These are phyloP conservation scores for Malus hybrid DNA, from an alignment of 331 rosid species.

Conservation along the genomic window DNA sequence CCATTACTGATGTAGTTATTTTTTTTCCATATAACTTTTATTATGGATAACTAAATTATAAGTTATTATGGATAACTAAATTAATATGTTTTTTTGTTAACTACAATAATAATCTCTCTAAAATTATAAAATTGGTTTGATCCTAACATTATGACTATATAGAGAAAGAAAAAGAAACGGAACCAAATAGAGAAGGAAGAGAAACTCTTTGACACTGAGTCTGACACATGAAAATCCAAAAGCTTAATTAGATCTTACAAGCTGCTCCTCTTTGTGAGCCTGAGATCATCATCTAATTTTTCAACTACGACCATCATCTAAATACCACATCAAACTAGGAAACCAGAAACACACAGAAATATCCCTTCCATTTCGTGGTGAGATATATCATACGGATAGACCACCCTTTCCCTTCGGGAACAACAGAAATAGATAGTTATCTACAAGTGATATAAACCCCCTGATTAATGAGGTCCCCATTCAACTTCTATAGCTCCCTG, in stretches of 20 bases:
- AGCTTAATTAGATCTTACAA: not conserved
- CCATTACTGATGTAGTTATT: too few relatives aligned
- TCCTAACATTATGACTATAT: too few relatives aligned
- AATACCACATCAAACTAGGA: not conserved
- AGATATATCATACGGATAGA: not conserved
- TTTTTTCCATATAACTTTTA: too few relatives aligned
- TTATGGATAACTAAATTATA: too few relatives aligned
- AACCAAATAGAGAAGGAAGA: not conserved
- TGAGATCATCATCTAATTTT: not conserved
- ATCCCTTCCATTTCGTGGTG: not conserved
- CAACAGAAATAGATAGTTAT: not conserved
- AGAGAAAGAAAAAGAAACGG: not conserved
- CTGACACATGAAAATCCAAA: not conserved
- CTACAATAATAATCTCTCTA: too few relatives aligned
- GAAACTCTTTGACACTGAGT: not conserved
- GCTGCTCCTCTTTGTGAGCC: not conserved
- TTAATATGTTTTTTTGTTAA: too few relatives aligned
- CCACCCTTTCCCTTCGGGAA: not conserved
- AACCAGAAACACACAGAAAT: not conserved
- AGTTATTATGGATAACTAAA: too few relatives aligned
- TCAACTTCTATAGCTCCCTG: constrained; percentile 21
- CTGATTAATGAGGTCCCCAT: not conserved
- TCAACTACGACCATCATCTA: not conserved
- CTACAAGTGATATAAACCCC: not conserved
- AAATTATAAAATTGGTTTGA: too few relatives aligned